Evolutionary conservation across 495 filamentous ascomycete species (phyloP).

Genomic region (Penicillium simplicissimum): DNA sequence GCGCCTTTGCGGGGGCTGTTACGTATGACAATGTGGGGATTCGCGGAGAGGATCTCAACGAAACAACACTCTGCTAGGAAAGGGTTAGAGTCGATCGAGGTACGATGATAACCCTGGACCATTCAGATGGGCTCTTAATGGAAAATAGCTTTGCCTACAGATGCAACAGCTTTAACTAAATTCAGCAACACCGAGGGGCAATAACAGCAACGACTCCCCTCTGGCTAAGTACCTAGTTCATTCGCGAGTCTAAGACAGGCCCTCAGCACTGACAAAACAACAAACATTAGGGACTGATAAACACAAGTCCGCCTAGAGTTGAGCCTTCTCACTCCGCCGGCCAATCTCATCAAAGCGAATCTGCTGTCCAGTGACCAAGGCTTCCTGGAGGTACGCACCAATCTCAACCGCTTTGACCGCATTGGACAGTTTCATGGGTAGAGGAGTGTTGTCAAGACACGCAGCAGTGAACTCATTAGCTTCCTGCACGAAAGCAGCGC

Average conservation of each 20-base stretch:
- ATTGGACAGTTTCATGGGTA: slow-evolving; percentile 54
- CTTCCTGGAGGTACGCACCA: slow-evolving; percentile 58
- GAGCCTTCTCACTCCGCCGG: slow-evolving; percentile 40
- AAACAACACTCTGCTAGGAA: not conserved
- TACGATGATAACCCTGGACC: too few species aligned
- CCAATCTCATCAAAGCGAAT: slow-evolving; percentile 53
- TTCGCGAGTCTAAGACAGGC: too few species aligned
- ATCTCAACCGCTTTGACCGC: slow-evolving; percentile 60
- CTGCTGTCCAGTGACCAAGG: slow-evolving; percentile 54
- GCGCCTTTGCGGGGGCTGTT: not conserved
- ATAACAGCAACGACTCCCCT: too few species aligned
- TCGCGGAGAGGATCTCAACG: too few species aligned
- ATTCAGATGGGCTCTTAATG: too few species aligned
- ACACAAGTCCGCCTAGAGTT: slow-evolving; percentile 17
- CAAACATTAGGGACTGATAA: not conserved
- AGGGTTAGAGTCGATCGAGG: not conserved
- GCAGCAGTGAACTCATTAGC: slow-evolving; percentile 56
- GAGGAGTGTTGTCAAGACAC: slow-evolving; percentile 49
- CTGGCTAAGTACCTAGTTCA: too few species aligned
- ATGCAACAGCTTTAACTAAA: too few species aligned
- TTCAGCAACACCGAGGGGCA: too few species aligned
- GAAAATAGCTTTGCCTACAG: too few species aligned
- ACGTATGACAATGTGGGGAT: not conserved
- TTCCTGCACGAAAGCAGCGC: slow-evolving; percentile 56
- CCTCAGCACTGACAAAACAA: not conserved